Evolutionary conservation across 768 basidiomycete genomes (phyloP).

Genomic region (Termitomyces sp.): DNA sequence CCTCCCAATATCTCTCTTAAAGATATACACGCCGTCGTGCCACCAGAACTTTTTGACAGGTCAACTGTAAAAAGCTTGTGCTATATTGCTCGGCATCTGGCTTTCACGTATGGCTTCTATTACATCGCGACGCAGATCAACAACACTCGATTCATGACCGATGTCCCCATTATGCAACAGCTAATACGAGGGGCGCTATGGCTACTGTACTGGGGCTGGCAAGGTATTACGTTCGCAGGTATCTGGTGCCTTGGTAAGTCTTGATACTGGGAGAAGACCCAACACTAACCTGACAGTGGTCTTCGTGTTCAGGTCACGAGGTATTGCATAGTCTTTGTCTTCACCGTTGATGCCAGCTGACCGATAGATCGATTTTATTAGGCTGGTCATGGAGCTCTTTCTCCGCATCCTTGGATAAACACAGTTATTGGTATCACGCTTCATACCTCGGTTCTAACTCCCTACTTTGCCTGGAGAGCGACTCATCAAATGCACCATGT

Average conservation of each 20-base stretch:
- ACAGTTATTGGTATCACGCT: constrained; percentile 31
- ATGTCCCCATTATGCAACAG: constrained; percentile 8
- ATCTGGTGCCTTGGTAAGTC: constrained; percentile 38
- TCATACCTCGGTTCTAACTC: constrained; percentile 44
- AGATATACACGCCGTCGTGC: constrained; percentile 42
- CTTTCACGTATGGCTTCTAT: constrained; percentile 32
- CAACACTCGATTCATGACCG: not conserved
- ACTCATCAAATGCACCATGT: constrained; percentile 65
- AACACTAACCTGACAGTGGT: not conserved
- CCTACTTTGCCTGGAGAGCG: constrained; percentile 63
- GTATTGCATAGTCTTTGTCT: constrained; percentile 15
- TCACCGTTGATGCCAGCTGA: not conserved
- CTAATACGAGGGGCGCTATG: constrained; percentile 27
- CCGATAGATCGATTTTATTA: constrained; percentile 11
- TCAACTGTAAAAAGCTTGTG: constrained; percentile 36
- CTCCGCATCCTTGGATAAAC: constrained; percentile 31
- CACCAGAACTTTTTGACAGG: constrained; percentile 38
- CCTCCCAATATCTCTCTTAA: constrained; percentile 38
- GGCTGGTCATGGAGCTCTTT: constrained; percentile 48
- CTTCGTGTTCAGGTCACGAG: constrained; percentile 35
- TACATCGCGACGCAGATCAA: constrained; percentile 32
- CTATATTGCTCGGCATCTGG: constrained; percentile 38
- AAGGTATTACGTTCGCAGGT: constrained; percentile 38
- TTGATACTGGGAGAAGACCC: not conserved
- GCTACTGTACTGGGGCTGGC: constrained; percentile 46